Percentiles rank a stretch among this genome's conserved stretches.
Evolutionary conservation across 2,329 filamentous ascomycete genomes (phyloP).

Genomic region (Exophiala sideris): DNA sequence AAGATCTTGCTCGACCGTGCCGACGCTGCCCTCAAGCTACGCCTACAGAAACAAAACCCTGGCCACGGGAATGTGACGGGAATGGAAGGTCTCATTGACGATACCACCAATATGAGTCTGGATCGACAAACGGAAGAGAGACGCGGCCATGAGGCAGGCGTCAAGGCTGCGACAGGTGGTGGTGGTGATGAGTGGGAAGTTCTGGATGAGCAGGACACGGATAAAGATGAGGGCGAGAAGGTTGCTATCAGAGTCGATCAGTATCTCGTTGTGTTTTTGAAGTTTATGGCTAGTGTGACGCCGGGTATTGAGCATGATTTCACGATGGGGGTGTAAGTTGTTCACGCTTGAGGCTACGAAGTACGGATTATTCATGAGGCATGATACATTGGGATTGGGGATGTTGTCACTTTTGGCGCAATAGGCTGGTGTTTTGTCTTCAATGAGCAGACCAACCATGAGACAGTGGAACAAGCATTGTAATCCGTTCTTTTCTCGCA

Average conservation of each 20-base stretch:
- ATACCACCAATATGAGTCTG: conserved; percentile 58
- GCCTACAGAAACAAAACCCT: conserved; percentile 74
- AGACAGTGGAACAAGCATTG: no score
- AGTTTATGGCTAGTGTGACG: conserved; percentile 83
- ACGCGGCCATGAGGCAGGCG: conserved; percentile 39
- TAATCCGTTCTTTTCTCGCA: no score
- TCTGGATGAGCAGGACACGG: conserved; percentile 48
- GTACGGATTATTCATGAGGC: neutral
- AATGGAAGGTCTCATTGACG: conserved; percentile 82
- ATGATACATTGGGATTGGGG: neutral
- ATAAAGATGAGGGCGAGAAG: conserved; percentile 45
- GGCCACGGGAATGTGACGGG: conserved; percentile 57
- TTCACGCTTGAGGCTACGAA: neutral
- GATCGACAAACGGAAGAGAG: conserved; percentile 30
- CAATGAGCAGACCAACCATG: no score
- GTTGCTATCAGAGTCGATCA: conserved; percentile 50
- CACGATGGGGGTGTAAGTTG: conserved; percentile 79
- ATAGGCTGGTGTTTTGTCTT: neutral
- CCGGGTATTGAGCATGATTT: conserved; percentile 97
- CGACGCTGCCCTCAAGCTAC: conserved; percentile 85
- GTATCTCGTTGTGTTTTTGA: conserved; percentile 51
- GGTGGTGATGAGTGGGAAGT: conserved; percentile 64
- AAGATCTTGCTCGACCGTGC: conserved; percentile 94
- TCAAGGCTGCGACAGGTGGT: conserved; percentile 37
- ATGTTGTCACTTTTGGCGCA: no score